Conservation (phyloP, 202 grass and related monocot genomes). For the Musa balbisiana region DNA sequence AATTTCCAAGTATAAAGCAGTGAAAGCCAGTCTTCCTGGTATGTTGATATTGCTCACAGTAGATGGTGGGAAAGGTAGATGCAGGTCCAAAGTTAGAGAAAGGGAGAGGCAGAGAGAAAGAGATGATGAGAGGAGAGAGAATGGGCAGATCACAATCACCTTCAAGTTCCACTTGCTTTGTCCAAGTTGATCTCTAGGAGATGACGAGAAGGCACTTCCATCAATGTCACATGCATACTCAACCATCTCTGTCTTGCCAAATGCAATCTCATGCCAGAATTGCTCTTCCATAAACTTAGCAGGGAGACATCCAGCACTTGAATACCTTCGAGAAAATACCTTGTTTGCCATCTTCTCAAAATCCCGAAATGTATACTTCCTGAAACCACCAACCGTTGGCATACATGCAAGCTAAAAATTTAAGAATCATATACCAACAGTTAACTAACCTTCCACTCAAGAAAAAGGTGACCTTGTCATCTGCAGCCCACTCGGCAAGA, state of each 20-base stretch:
- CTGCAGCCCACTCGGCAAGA: constrained; percentile 58
- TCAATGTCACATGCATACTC: constrained; percentile 99
- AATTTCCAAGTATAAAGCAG: too few species aligned
- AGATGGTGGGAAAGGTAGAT: too few species aligned
- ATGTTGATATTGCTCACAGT: too few species aligned
- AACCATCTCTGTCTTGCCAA: constrained; percentile 84
- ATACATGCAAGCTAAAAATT: constrained; percentile 20
- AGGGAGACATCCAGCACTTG: constrained; percentile 62
- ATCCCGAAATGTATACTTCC: constrained; percentile 77
- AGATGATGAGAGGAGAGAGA: too few species aligned
- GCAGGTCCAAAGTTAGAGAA: too few species aligned
- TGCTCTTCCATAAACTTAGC: constrained; percentile 82
- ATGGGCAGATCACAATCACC: constrained; percentile 28
- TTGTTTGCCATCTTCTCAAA: constrained; percentile 98
- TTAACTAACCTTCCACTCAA: constrained; percentile 59
- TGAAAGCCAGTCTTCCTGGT: too few species aligned
- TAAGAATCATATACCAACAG: background rate
- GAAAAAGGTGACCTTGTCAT: constrained; percentile 75
- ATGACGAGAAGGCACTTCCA: constrained; percentile 96
- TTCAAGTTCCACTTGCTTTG: constrained; percentile 97
- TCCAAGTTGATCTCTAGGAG: constrained; percentile 66
- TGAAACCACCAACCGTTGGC: constrained; percentile 23
- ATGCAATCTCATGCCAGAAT: constrained; percentile 97
- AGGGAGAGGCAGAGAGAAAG: too few species aligned
- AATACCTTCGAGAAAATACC: constrained; percentile 74